These are phyloP conservation scores for Arachnopeziza araneosa DNA, from an alignment of 2,329 filamentous ascomycete species.

Conservation along the genomic window DNA sequence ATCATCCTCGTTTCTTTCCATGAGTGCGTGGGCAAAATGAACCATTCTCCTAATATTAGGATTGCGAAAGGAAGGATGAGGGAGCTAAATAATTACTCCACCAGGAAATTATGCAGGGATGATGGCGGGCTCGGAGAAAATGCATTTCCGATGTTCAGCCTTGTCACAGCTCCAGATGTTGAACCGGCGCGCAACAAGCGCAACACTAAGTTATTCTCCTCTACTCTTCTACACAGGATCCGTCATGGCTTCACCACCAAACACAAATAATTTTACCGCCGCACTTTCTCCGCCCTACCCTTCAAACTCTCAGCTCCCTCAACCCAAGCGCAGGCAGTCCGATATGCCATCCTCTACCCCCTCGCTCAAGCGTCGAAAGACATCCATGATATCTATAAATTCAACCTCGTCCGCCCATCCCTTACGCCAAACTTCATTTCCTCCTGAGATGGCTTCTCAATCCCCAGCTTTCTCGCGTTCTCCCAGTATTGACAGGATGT, in stretches of 20 bases:
- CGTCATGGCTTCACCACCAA: slow-evolving; percentile 28
- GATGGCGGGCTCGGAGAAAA: neutral
- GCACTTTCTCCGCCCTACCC: slow-evolving; percentile 49
- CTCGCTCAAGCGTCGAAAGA: slow-evolving; percentile 62
- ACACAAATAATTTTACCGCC: slow-evolving; percentile 20
- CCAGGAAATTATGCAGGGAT: too few species aligned
- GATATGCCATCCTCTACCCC: slow-evolving; percentile 45
- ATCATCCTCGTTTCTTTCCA: neutral
- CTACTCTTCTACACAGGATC: neutral
- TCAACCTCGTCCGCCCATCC: slow-evolving; percentile 57
- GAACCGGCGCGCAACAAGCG: too few species aligned
- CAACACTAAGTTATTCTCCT: too few species aligned
- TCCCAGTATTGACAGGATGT: slow-evolving; percentile 57
- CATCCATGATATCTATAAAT: slow-evolving; percentile 54
- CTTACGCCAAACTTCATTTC: slow-evolving; percentile 76
- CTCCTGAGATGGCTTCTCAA: slow-evolving; percentile 48
- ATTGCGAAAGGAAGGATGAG: neutral
- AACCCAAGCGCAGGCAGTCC: slow-evolving; percentile 57
- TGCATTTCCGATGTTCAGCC: neutral
- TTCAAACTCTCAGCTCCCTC: slow-evolving; percentile 45
- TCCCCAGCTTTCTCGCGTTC: slow-evolving; percentile 50
- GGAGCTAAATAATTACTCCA: too few species aligned
- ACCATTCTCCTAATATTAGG: neutral
- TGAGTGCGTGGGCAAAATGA: neutral
- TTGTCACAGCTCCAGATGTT: too few species aligned